A percentile compares a stretch with the other conserved stretches of the same genome.
Evolutionary conservation across 2,329 filamentous ascomycete species (phyloP).

Genomic region (Xylariales sp.): DNA sequence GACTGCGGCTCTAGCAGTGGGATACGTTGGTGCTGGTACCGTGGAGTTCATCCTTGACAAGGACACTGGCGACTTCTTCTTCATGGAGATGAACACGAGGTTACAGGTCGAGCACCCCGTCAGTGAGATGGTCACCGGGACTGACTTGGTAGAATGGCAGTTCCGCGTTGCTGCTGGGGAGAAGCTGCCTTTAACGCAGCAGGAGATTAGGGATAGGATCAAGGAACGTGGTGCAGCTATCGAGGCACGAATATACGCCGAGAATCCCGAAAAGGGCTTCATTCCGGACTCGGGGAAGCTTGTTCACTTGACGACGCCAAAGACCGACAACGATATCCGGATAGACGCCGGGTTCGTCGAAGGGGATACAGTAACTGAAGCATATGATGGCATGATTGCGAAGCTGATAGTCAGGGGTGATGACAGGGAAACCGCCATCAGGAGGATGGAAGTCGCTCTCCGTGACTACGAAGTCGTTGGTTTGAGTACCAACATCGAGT

Average conservation of each 20-base stretch:
- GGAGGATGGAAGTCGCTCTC: conserved; percentile 74
- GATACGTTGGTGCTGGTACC: conserved; percentile 86
- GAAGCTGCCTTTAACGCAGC: conserved; percentile 50
- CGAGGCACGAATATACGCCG: conserved; percentile 93
- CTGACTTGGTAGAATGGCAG: conserved; percentile 90
- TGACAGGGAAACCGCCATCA: conserved; percentile 73
- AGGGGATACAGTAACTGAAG: conserved; percentile 87
- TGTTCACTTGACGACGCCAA: conserved; percentile 74
- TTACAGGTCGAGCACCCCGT: conserved; percentile 97
- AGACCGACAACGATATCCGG: conserved; percentile 65
- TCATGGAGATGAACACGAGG: conserved; percentile 80
- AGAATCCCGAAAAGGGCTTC: conserved; percentile 88
- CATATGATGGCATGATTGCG: conserved; percentile 98
- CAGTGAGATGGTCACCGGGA: conserved; percentile 64
- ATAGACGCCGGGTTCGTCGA: conserved; percentile 91
- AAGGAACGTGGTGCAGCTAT: conserved; percentile 76
- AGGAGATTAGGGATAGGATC: conserved; percentile 70
- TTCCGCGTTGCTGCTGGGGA: conserved; percentile 66
- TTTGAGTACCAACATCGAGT: conserved; percentile 92
- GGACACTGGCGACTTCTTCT: conserved; percentile 74
- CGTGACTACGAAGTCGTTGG: conserved; percentile 91
- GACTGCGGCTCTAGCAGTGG: conserved; percentile 66
- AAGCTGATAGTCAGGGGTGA: conserved; percentile 89
- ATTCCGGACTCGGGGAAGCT: conserved; percentile 89
- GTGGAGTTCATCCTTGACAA: conserved; percentile 90